Base-by-base conservation (phyloP, 2,329 filamentous ascomycete species). In the Ceratocystis albifundus region DNA sequence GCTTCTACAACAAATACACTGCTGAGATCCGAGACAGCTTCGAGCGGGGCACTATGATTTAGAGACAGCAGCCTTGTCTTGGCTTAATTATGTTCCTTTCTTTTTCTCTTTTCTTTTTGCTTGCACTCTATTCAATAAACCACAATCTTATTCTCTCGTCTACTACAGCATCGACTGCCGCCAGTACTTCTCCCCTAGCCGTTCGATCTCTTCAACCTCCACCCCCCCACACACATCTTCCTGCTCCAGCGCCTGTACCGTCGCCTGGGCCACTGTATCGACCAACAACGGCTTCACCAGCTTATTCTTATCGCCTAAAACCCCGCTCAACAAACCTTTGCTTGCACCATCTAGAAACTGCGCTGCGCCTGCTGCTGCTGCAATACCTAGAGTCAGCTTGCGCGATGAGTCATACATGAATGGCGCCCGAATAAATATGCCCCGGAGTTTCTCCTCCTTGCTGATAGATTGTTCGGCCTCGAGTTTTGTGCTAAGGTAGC, bases 1-100 rank as follows among this genome's bases (percentile, higher is more conserved):
- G 94, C 70, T 99, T 97, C 79, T 99, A 99, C 78, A 94, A 99
- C 79, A 96, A 96, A 80, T 99, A 99, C 76, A 99, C 94, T 59
- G 86, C 89, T 41, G 94, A 99, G 75, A 97, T 99, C 72, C 82
- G 94, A 74, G 94, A 99, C 74, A 96, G 89, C 76, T 99, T 99
- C 75, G 94, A 99, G 82, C 84, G 94, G 70, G 94, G 94, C 20
- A 97, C 94, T 2, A 95, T 95, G 83, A 94, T 97, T 75, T 97
- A 74, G 36, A 41, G 36, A 10, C 36, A 41, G 36, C 36, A 41
- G 36, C 36, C 12, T 41, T 41, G 36, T 41, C 36, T 41, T 12
- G 36, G 36, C 10, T n/a, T 32, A 2, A 28, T 15, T 8, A 57
- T 30, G 10, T 20, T 59, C 61, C 64, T 67, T 20, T n/a, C 50